Evolutionary conservation across 106 monocot genomes (phyloP), one percentile per base, ranked within the genome.

Genomic region (Chionographis japonica): DNA sequence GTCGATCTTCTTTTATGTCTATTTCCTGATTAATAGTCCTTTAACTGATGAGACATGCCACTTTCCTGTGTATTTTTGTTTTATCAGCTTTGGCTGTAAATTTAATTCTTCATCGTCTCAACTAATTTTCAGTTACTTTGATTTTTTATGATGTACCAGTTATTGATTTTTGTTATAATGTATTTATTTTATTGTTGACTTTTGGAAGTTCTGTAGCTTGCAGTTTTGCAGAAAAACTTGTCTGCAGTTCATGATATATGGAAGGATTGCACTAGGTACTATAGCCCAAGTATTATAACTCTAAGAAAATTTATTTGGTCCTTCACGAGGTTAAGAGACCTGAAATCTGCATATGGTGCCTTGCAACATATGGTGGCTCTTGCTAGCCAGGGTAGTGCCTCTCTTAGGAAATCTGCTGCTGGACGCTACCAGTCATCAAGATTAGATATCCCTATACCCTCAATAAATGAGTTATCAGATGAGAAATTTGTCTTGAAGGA

Each of bases 371-470:
- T 91, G 87, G 66, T 84, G 51, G 54, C 62, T 53, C 53, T 81
- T 71, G 77, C 68, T 62, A 65, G n/a, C 39, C 64, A 56, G 7
- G 27, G 57, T 56, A 65, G 18, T 68, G 20, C 55, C 6, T 63
- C 78, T 66, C 12, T 87, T 61, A 74, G 52, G 58, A 70, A 13
- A 66, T 79, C 84, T 69, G n/a, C 63, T 77, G 56, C 40, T 35
- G 78, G 78, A 50, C 54, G 55, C 17, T 87, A 74, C 76, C 87
- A 64, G 36, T 71, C 79, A 58, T 72, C 76, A 60, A 74, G 68
- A 60, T 17, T 91, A 66, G 90, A 91, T 70, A 87, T 91, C 65
- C 90, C 90, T 52, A 79, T 91, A 61, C 90, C 87, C 3, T 63
- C 74, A 40, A 18, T 41, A 20, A 66, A 14, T 58, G 67, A 74